Base-by-base conservation (phyloP, 768 basidiomycete species). In the Boletus rufocinnamomeus region DNA sequence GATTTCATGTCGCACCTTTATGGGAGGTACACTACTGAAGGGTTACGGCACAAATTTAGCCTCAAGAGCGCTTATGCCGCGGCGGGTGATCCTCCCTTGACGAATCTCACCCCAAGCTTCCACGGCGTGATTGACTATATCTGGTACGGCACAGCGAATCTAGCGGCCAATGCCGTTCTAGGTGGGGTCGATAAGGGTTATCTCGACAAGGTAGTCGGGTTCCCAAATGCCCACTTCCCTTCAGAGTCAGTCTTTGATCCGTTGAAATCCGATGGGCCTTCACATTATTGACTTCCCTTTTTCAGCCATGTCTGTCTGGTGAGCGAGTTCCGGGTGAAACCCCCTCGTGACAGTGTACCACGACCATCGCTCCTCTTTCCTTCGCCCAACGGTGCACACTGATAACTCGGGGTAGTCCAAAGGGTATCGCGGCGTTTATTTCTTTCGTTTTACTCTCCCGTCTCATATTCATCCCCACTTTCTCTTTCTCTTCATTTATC, bases 221-320 rank as follows among this genome's bases (percentile, higher is more conserved):
- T 98, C 81, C 97, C 97, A 30, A 95, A 98, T 73, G 84, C 87
- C 2, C 93, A 98, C 71, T 97, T 95, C 81, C 94, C 96, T 25
- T 95, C 94, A 58, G 95, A 98, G 95, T 98, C 74, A 70, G 93
- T 87, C 17, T n/a, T 27, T 47, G 58, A 56, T 56, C 45, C 48
- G 37, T 40, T 56, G 50, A 35, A 52, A 19, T 9, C 48, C 62
- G 47, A 52, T 50, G 48, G 53, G 7, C 43, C 57, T 56, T 45
- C 30, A 46, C 28, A 43, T 54, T 5, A 21, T 14, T 34, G 30
- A 59, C 50, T 50, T 34, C 35, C 61, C 50, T 54, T 66, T 67
- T 61, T 37, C 63, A 93, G 91, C 70, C 91, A 93, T 68, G 74
- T 93, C 56, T 85, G 83, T 60, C 79, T 93, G 59, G 77, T 83